Evolutionary conservation across 768 basidiomycete species (phyloP), one percentile per base, ranked within the genome.

Genomic region (Mrakia gelida): DNA sequence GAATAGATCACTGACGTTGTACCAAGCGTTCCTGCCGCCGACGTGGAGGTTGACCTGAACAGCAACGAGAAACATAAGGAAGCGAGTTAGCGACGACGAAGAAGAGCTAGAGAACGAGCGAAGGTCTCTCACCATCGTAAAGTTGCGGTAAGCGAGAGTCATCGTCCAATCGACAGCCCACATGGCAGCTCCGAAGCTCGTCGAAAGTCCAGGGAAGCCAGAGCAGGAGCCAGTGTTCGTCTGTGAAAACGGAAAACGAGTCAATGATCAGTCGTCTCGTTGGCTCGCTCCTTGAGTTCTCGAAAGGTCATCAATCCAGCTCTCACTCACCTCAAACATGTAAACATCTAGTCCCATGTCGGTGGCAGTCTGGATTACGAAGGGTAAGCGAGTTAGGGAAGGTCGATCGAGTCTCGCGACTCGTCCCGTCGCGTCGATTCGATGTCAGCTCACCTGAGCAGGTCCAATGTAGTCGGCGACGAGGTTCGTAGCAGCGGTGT

Each of bases 141-240:
- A 88, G 79, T 90, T 89, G 71, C 84, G 82, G 67, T 86, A 85
- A 11, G 89, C 89, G 87, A 90, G 86, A 79, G 89, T 87, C 79
- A 90, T 82, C 3, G 86, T 87, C 83, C 89, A 90, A 82, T 91
- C 90, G 79, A 80, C 78, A 79, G 82, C 82, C 84, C 84, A 83
- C 62, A 75, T 73, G 49, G 71, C 71, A 30, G 56, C 74, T 18
- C 28, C 61, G n/a, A 49, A 72, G 38, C 56, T 56, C 18, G 52
- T 52, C 85, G 90, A 82, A 84, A 90, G 86, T 74, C 87, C 86
- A 18, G 85, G 83, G 81, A 87, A 88, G 28, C 86, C 87, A 80
- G 85, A 87, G 82, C 87, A 89, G 70, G 85, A 86, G 4, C 86
- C 75, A 10, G 91, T 86, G 74, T 91, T 91, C 18, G 89, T 90